Percentiles rank a stretch among this genome's conserved stretches.
phyloP scores from a whole-genome alignment of 1,284 basidiomycete genomes.

The Pseudozyma tsukubaensis region DNA sequence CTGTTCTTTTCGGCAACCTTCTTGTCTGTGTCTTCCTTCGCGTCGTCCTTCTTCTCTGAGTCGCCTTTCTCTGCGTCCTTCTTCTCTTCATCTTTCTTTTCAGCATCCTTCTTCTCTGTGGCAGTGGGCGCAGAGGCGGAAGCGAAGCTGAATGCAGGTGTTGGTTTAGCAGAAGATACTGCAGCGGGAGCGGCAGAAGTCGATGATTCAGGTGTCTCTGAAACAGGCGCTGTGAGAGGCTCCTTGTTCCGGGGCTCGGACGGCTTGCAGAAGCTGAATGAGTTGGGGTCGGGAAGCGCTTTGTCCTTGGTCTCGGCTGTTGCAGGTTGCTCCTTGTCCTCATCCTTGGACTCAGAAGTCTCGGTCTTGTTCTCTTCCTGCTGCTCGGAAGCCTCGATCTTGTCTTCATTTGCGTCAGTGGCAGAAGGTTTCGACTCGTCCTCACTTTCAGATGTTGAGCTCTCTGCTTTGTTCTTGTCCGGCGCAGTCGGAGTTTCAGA shows the following conservation, averaged over 20 bases:
- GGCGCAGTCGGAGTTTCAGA: not conserved
- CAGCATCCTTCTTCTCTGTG: conserved; percentile 7
- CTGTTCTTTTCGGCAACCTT: not conserved
- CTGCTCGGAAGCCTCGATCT: not conserved
- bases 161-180: conserved; percentile 3
- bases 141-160: conserved; percentile 11
- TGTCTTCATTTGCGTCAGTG: not conserved
- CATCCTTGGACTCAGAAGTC: not conserved
- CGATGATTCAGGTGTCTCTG: not conserved
- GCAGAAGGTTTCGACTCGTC: no score
- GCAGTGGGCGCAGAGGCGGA: not conserved
- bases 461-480: not conserved
- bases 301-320: conserved; percentile 12
- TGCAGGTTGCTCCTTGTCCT: not conserved
- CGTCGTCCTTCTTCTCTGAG: not conserved
- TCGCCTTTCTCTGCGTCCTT: not conserved
- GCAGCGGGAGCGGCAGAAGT: conserved; percentile 2
- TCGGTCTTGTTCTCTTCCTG: not conserved
- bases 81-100: not conserved
- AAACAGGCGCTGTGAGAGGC: conserved; percentile 12
- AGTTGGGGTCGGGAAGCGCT: conserved; percentile 16
- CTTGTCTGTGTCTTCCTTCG: not conserved
- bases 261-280: conserved; percentile 35
- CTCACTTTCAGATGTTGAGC: no score
- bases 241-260: conserved; percentile 32